Evolutionary conservation across 257 asterid genomes (phyloP), one percentile per base, ranked within the genome.

Genomic region (Scutellaria barbata): DNA sequence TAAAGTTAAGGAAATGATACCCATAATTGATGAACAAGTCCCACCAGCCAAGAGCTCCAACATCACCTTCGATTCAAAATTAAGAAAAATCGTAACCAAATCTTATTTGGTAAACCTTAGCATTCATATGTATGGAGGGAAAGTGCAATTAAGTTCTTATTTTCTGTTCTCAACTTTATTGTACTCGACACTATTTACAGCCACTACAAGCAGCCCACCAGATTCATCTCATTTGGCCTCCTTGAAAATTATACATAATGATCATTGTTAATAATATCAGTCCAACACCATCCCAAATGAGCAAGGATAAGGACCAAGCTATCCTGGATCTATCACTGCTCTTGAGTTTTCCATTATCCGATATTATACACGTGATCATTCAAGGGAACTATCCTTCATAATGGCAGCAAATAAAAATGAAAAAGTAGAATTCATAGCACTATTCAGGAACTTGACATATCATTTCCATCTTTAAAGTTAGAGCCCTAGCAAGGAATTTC

Each of bases 21-120:
- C 98, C 97, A 74, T 81, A 89, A 85, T 92, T 95, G 76, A 95
- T 87, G 82, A 92, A 90, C 81, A 95, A 82, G 83, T 90, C 99
- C 99, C 99, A 95, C 99, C 99, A 95, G 71, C 98, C 94, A 56
- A 95, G 87, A 79, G 96, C 84, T 69, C 81, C 90, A 45, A 95
- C 87, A 83, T 87, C 89, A 66, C 94, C 99, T 90, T 84, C 74
- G 75, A 78, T 63, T 57, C 33, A 20, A 30, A 58, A 66, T 47
- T 17, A 30, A 50, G 10, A 51, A 30, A 68, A 53, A 71, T 52
- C 63, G 74, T 42, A 63, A 73, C 14, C 56, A 59, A 30, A 45
- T 58, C 30, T 63, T 50, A 35, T 46, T 39, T 46, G 54, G 77
- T 39, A 20, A 56, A 63, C 41, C 12, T 56, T 20, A 37, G 61